Conservation (phyloP, 257 asterid genomes). For the Petrea volubilis region DNA sequence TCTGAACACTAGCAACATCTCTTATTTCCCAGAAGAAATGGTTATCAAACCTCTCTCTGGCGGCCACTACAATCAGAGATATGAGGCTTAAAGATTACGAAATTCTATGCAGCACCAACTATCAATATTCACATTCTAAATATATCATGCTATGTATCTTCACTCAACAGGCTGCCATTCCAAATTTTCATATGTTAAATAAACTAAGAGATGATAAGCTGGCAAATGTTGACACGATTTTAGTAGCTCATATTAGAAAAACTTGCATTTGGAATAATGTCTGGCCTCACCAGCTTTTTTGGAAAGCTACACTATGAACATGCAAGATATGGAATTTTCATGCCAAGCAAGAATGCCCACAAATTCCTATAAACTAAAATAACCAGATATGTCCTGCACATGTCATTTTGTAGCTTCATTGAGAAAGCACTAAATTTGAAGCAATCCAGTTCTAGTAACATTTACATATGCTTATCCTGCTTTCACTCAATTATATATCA, state of each 20-base stretch:
- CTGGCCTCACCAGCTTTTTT: not conserved
- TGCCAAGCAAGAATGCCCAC: not conserved
- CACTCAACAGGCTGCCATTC: not conserved
- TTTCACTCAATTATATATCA: not conserved
- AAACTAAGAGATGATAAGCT: not conserved
- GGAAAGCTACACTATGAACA: not conserved
- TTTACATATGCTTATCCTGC: not conserved
- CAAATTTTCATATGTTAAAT: not conserved
- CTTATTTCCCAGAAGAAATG: not conserved
- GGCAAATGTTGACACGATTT: not conserved
- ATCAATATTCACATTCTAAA: not conserved
- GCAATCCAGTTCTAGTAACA: not conserved
- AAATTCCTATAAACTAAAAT: slow-evolving; percentile 1
- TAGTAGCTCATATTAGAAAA: not conserved
- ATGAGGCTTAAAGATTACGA: not conserved
- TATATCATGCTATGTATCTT: not conserved
- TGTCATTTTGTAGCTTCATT: slow-evolving; percentile 3
- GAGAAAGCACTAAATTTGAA: not conserved
- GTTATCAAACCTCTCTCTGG: not conserved
- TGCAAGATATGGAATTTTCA: slow-evolving; percentile 4
- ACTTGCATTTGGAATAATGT: not conserved
- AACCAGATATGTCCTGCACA: not conserved
- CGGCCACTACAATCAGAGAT: not conserved
- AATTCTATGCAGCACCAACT: not conserved
- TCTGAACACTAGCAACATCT: not conserved